A percentile compares a stretch with the other conserved stretches of the same genome.
Evolutionary conservation across 2,329 filamentous ascomycete species (phyloP).

Genomic region (Colletotrichum chlorophyti): DNA sequence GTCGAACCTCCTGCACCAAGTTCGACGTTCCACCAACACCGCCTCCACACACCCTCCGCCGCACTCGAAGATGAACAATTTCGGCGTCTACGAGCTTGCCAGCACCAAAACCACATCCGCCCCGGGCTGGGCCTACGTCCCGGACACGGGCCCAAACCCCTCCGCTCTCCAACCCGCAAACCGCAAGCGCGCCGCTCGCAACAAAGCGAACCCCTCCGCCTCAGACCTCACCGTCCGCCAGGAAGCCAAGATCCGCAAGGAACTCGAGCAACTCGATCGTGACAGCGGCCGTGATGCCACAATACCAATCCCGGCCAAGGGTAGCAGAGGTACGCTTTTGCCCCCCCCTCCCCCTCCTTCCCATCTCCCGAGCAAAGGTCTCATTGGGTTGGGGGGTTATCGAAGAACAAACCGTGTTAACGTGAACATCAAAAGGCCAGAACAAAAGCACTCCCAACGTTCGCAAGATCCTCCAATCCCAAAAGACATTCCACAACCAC

Average conservation of each 20-base stretch:
- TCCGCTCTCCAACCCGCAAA: constrained; percentile 57
- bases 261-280: constrained; percentile 81
- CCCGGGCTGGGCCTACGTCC: constrained; percentile 92
- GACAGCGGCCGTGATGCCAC: constrained; percentile 77
- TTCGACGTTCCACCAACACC: neutral
- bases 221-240: constrained; percentile 81
- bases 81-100: constrained; percentile 84
- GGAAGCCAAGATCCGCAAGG: constrained; percentile 80
- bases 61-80: constrained; percentile 61
- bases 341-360: neutral
- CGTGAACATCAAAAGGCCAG: no score
- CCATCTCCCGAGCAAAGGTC: no score
- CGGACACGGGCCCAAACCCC: constrained; percentile 71
- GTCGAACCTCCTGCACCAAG: neutral
- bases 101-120: constrained; percentile 72
- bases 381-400: no score
- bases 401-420: no score
- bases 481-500: constrained; percentile 85
- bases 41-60: neutral
- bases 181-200: constrained; percentile 77
- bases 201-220: constrained; percentile 56
- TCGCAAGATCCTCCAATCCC: constrained; percentile 78
- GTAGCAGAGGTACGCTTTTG: constrained; percentile 45
- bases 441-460: constrained; percentile 73
- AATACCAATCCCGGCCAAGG: constrained; percentile 71